Percentiles rank a stretch among this genome's conserved stretches.
Evolutionary conservation across 108 stramenopile genomes (phyloP).

Genomic region (Cyclotella sp.): DNA sequence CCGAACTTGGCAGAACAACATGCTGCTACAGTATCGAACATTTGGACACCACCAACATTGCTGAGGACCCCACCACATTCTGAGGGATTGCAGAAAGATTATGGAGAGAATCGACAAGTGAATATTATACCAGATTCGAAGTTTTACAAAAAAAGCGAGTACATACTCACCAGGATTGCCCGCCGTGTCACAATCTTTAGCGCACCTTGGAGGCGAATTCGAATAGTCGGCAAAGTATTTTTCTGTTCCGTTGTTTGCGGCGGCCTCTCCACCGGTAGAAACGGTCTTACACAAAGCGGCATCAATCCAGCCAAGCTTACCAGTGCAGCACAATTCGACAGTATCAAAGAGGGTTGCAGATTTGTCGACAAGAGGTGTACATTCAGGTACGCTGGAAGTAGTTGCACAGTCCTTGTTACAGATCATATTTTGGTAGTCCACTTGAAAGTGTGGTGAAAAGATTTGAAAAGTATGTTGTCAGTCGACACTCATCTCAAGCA

Average conservation of each 20-base stretch:
- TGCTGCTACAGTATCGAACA: slow-evolving; percentile 2
- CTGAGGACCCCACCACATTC: slow-evolving; percentile 4
- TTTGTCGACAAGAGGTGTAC: background rate
- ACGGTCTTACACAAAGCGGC: background rate
- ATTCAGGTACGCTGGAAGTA: background rate
- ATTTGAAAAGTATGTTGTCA: no score
- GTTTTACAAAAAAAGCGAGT: no score
- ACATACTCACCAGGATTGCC: background rate
- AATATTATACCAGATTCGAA: no score
- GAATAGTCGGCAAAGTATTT: slow-evolving; percentile 12
- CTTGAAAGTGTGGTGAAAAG: no score
- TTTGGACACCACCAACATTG: background rate
- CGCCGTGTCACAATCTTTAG: slow-evolving; percentile 8
- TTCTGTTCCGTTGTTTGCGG: background rate
- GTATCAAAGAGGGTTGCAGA: slow-evolving; percentile 1
- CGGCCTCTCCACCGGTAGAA: slow-evolving; percentile 1
- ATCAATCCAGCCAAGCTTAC: slow-evolving; percentile 10
- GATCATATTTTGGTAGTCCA: slow-evolving; percentile 16
- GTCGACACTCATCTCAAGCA: no score
- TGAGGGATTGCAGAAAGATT: no score
- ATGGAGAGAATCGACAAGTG: no score
- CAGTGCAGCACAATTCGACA: slow-evolving; percentile 6
- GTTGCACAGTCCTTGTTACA: slow-evolving; percentile 15
- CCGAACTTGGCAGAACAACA: slow-evolving; percentile 12
- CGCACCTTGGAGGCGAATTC: background rate